phyloP scores from a whole-genome alignment of 83 land plant species.

The Larix sibirica region DNA sequence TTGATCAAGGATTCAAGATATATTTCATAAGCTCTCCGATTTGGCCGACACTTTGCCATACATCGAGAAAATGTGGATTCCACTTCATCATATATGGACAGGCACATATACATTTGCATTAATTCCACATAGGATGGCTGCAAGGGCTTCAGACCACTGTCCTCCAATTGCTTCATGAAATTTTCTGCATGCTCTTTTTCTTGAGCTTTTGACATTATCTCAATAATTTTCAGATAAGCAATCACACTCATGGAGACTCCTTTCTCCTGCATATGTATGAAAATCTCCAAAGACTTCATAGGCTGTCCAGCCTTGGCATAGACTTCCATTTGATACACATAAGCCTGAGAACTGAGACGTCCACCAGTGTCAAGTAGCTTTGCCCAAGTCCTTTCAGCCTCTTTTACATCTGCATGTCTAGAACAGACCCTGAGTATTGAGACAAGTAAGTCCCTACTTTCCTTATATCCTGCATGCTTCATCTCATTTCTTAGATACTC shows the following conservation, averaged over 20 bases:
- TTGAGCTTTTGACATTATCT: constrained; percentile 56
- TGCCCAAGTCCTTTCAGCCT: constrained; percentile 62
- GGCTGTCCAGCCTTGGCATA: constrained; percentile 64
- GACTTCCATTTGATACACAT: constrained; percentile 67
- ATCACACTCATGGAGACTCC: constrained; percentile 32
- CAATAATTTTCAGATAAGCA: constrained; percentile 71
- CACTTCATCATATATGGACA: constrained; percentile 54
- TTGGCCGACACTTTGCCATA: constrained; percentile 54
- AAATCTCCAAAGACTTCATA: constrained; percentile 57
- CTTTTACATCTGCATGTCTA: constrained; percentile 65
- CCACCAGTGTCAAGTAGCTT: constrained; percentile 35
- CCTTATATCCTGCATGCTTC: constrained; percentile 37
- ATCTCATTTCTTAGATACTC: constrained; percentile 41
- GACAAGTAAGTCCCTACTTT: constrained; percentile 49
- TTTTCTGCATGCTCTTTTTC: constrained; percentile 63
- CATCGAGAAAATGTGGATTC: constrained; percentile 49
- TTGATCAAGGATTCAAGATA: constrained; percentile 65
- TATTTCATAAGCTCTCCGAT: constrained; percentile 52
- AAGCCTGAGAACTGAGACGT: constrained; percentile 51
- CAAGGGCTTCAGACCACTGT: constrained; percentile 48
- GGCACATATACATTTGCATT: constrained; percentile 66
- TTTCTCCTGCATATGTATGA: constrained; percentile 57
- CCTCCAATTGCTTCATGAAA: constrained; percentile 53
- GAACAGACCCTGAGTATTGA: constrained; percentile 65
- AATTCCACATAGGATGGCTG: constrained; percentile 58